Base-by-base conservation (phyloP, 805 yeast genomes). In the Tetrapisispora phaffii region DNA sequence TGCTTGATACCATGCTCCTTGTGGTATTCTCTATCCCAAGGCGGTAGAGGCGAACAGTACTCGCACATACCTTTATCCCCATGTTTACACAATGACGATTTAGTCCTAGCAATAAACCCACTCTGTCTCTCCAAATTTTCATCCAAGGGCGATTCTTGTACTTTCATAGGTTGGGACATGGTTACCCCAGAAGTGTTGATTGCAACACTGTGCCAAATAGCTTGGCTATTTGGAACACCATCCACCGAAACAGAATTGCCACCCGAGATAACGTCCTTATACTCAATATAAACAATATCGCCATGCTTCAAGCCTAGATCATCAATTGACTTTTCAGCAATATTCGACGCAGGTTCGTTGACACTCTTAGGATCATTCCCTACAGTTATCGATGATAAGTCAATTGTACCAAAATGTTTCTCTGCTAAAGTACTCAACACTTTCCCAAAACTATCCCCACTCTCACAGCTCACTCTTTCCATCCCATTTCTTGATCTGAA, bases 31-130 rank as follows among this genome's bases (percentile, higher is more conserved):
- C 73, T 74, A 62, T 93, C 96, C 86, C 90, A 93, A 2, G 98
- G 97, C 31, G 96, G 96, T 43, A 93, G 67, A 0, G 97, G 96
- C 29, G 94, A 79, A 62, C 97, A 93, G 60, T 88, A 87, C 58
- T 93, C 98, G 64, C 98, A 93, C 97, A 93, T 93, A 1, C 97
- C 99, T 55, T 82, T 82, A 33, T 81, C 90, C 2, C 90, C 84
- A 61, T 93, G 98, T 48, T 81, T 76, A 64, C 98, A 90, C 49
- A 88, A 68, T 2, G 62, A 55, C 1, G 86, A 76, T 50, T 70
- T 73, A 32, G 69, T 65, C 29, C 98, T 73, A 24, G 72, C 64
- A 45, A 93, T 86, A 45, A 83, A 68, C 0, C 98, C 99, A 37
- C 76, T 74, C 44, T 76, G 73, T 24, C 69, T 70, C 42, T 82